phyloP scores from a whole-genome alignment of 2,329 filamentous ascomycete genomes.

The Colletotrichum spaethianum region DNA sequence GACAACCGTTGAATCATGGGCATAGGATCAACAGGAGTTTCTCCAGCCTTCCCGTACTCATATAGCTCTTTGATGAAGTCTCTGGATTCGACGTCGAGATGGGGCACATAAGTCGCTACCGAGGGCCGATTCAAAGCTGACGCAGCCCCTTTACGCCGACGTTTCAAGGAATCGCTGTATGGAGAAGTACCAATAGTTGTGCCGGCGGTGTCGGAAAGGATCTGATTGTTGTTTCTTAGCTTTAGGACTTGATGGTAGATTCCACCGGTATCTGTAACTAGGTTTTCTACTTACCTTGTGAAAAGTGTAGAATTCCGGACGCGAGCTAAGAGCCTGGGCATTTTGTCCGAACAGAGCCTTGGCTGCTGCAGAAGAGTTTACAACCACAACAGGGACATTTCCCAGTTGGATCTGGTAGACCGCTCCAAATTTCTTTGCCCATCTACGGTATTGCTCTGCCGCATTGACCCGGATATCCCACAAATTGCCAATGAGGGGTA shows the following conservation, averaged over 20 bases:
- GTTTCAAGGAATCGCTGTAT: slow-evolving; percentile 75
- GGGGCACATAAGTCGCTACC: slow-evolving; percentile 73
- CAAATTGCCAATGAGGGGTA: slow-evolving; percentile 70
- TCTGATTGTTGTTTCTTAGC: slow-evolving; percentile 51
- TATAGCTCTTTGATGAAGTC: slow-evolving; percentile 74
- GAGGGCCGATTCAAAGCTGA: slow-evolving; percentile 76
- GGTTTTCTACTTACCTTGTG: slow-evolving; percentile 61
- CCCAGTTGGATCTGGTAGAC: slow-evolving; percentile 72
- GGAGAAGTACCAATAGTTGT: slow-evolving; percentile 79
- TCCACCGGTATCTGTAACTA: not conserved
- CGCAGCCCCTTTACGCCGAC: slow-evolving; percentile 75
- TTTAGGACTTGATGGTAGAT: too few relatives aligned
- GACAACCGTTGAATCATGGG: slow-evolving; percentile 77
- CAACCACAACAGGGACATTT: slow-evolving; percentile 69
- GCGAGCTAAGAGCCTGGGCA: slow-evolving; percentile 66
- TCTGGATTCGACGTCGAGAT: slow-evolving; percentile 74
- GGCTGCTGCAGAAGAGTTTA: slow-evolving; percentile 68
- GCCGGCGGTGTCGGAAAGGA: slow-evolving; percentile 75
- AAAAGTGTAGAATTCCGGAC: slow-evolving; percentile 72
- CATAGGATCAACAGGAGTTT: slow-evolving; percentile 72
- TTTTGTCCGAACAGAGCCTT: slow-evolving; percentile 66
- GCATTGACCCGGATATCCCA: slow-evolving; percentile 69
- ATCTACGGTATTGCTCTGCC: slow-evolving; percentile 69
- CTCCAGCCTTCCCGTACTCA: slow-evolving; percentile 69
- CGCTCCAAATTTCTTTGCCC: slow-evolving; percentile 62